These are phyloP conservation scores for Mycosphaerella arachidis DNA, from an alignment of 2,329 filamentous ascomycete genomes.

Conservation along the genomic window DNA sequence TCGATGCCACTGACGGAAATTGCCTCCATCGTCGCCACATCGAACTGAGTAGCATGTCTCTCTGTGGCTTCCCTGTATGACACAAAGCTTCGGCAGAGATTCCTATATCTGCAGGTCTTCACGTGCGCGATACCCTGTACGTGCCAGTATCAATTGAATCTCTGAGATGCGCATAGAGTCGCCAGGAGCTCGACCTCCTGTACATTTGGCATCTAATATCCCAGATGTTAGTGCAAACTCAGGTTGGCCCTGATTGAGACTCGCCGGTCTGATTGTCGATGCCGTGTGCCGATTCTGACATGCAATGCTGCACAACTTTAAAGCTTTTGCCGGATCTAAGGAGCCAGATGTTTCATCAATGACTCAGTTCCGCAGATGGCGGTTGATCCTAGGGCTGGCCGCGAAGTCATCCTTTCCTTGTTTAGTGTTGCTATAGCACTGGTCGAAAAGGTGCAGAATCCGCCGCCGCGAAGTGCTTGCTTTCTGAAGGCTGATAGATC, in stretches of 20 bases:
- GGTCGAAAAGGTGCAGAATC: background rate
- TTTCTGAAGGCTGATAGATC: background rate
- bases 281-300: background rate
- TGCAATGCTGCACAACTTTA: background rate
- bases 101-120: background rate
- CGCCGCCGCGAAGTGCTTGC: background rate
- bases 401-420: background rate
- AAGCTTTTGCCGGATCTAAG: background rate
- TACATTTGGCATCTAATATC: background rate
- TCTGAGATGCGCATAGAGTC: background rate
- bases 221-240: background rate
- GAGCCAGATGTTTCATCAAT: background rate
- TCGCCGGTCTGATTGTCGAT: background rate
- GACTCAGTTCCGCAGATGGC: background rate
- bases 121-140: background rate
- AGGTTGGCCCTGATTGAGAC: background rate
- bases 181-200: background rate
- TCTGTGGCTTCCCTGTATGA: background rate
- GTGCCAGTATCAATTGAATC: background rate
- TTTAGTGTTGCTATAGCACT: background rate
- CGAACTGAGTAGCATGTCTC: background rate
- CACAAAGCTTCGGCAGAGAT: background rate
- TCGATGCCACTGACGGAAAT: background rate
- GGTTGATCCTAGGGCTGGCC: background rate
- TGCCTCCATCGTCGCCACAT: background rate